Percentiles rank a stretch among this genome's conserved stretches.
These are phyloP conservation scores for Cryptosporidium bovis DNA, from an alignment of 169 alveolate genomes.

Conservation along the genomic window DNA sequence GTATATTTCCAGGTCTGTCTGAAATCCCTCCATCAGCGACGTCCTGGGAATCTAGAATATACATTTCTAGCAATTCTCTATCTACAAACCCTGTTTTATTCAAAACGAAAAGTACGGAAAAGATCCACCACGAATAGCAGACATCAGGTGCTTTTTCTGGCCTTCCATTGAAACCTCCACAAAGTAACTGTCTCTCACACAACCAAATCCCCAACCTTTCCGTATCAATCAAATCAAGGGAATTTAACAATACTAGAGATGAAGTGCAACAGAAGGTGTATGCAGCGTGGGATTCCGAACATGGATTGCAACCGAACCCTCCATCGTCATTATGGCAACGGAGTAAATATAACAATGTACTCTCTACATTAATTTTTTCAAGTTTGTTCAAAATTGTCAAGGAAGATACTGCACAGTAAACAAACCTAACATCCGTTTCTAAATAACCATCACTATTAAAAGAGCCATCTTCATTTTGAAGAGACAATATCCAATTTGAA, in stretches of 20 bases:
- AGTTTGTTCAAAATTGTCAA: slow-evolving; percentile 86
- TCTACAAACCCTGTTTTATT: slow-evolving; percentile 81
- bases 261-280: slow-evolving; percentile 94
- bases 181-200: slow-evolving; percentile 90
- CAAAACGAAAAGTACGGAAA: slow-evolving; percentile 88
- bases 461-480: slow-evolving; percentile 93
- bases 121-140: slow-evolving; percentile 98
- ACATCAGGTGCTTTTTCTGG: slow-evolving; percentile 97
- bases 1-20: slow-evolving; percentile 94
- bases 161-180: slow-evolving; percentile 97
- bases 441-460: slow-evolving; percentile 93
- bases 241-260: slow-evolving; percentile 84
- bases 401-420: slow-evolving; percentile 92
- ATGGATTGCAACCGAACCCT: slow-evolving; percentile 94
- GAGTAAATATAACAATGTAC: slow-evolving; percentile 88
- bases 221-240: slow-evolving; percentile 83
- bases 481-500: slow-evolving; percentile 85
- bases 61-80: slow-evolving; percentile 85
- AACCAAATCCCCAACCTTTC: slow-evolving; percentile 87
- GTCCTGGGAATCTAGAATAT: slow-evolving; percentile 88
- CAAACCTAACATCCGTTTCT: slow-evolving; percentile 93
- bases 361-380: slow-evolving; percentile 83
- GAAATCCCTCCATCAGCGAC: slow-evolving; percentile 93
- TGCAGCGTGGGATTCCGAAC: slow-evolving; percentile 97
- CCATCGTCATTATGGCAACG: slow-evolving; percentile 93